These are phyloP conservation scores for Candida khao-thaluensis DNA, from an alignment of 805 yeast genomes.

Conservation along the genomic window DNA sequence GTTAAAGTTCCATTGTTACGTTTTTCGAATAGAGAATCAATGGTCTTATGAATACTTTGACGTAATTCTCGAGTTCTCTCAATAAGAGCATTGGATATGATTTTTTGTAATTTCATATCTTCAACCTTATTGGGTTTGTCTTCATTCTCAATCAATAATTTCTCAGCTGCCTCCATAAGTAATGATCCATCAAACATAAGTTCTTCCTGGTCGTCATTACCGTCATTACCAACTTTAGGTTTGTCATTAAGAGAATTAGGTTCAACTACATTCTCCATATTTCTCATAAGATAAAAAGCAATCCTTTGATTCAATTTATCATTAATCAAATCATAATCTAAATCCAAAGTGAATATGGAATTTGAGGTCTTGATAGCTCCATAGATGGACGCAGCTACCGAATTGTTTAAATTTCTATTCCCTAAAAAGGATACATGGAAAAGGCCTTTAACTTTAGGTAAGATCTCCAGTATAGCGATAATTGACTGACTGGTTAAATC, in stretches of 20 bases:
- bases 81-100: conserved; percentile 50
- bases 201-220: conserved; percentile 54
- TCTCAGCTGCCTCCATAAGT: conserved; percentile 71
- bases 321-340: conserved; percentile 51
- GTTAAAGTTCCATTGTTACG: conserved; percentile 48
- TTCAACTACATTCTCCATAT: conserved; percentile 42
- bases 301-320: conserved; percentile 54
- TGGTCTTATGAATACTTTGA: conserved; percentile 50
- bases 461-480: conserved; percentile 47
- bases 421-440: conserved; percentile 57
- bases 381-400: conserved; percentile 50
- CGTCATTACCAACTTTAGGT: conserved; percentile 16
- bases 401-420: conserved; percentile 43
- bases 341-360: conserved; percentile 50
- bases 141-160: conserved; percentile 47
- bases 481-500: conserved; percentile 47
- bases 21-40: conserved; percentile 48
- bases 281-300: conserved; percentile 56
- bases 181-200: conserved; percentile 74
- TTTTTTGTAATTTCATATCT: conserved; percentile 40
- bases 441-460: conserved; percentile 47
- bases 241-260: conserved; percentile 16
- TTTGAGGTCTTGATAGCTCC: conserved; percentile 46
- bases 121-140: conserved; percentile 35
- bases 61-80: conserved; percentile 51